Base-by-base conservation (phyloP, 176 grass and related monocot genomes). In the Hyparrhenia diplandra region DNA sequence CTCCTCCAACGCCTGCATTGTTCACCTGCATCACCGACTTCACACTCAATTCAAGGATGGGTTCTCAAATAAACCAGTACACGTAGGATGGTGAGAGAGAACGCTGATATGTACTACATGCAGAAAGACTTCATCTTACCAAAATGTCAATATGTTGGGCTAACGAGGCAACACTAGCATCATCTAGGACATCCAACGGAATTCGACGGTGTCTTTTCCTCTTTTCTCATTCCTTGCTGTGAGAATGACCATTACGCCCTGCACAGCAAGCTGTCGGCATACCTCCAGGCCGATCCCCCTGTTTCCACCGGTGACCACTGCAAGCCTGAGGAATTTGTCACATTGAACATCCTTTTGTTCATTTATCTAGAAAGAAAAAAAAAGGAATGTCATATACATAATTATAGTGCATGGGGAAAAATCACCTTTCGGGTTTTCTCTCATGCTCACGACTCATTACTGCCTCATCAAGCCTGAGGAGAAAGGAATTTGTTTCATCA, bases 191-290 rank as follows among this genome's bases (percentile, higher is more conserved):
- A 78, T 95, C 93, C 3, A 95, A 69, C 27, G 83, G 8, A 69
- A 84, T 6, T 94, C 69, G 3, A 86, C 68, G 0, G 92, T 88
- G 3, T 86, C 79, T 24, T 67, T 63, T 17, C 92, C 88, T 66
- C 55, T 83, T 14, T 82, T 90, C 58, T 91, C 80, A 63, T 94
- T 70, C 64, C 92, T 94, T 2, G 92, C 92, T 0, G 92, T 94
- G 21, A 94, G 82, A 59, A 94, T 86, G 70, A 87, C 92, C 1
- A 30, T 80, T 1, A 86, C 83, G 24, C 65, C 88, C 35, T n/a
- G n/a, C n/a, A n/a, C n/a, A n/a, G n/a, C n/a, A n/a, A n/a, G n/a
- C n/a, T n/a, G n/a, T n/a, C n/a, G 51, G 51, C 51, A 54, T 21
- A 54, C 51, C 51, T 21, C 51, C 6, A 54, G 51, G 20, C 51